These are phyloP conservation scores for Nothophytophthora sp. DNA, from an alignment of 352 stramenopile genomes.

Conservation along the genomic window DNA sequence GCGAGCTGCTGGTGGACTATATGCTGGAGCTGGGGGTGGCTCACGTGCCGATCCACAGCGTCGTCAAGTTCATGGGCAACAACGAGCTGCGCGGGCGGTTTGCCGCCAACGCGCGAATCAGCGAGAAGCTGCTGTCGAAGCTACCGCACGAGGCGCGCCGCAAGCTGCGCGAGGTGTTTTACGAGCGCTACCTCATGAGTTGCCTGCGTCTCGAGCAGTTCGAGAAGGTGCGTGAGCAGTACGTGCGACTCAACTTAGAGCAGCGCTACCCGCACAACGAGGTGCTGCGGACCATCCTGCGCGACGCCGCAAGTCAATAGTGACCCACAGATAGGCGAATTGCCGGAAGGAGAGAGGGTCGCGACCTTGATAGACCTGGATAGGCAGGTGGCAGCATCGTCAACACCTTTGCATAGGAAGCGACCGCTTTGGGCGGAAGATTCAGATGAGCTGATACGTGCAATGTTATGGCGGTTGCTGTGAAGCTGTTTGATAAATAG, in stretches of 20 bases:
- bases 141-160: constrained; percentile 10
- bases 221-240: constrained; percentile 24
- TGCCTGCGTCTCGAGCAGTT: constrained; percentile 36
- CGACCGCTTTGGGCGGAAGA: too few species aligned
- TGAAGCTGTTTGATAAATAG: too few species aligned
- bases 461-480: too few species aligned
- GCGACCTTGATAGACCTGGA: too few species aligned
- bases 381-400: too few species aligned
- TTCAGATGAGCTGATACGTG: too few species aligned
- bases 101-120: constrained; percentile 27
- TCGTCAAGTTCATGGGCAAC: constrained; percentile 34
- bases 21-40: constrained; percentile 18
- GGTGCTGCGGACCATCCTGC: constrained; percentile 32
- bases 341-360: too few species aligned
- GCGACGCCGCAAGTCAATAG: constrained; percentile 29
- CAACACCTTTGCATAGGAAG: too few species aligned
- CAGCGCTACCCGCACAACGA: constrained; percentile 37
- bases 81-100: constrained; percentile 39
- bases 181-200: constrained; percentile 42
- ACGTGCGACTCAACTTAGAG: constrained; percentile 21
- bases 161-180: constrained; percentile 35
- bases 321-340: too few species aligned
- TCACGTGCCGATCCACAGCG: constrained; percentile 26
- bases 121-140: constrained; percentile 30
- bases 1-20: constrained; percentile 32